Conservation (phyloP, 2,329 filamentous ascomycete genomes). For the Fusarium avenaceum region DNA sequence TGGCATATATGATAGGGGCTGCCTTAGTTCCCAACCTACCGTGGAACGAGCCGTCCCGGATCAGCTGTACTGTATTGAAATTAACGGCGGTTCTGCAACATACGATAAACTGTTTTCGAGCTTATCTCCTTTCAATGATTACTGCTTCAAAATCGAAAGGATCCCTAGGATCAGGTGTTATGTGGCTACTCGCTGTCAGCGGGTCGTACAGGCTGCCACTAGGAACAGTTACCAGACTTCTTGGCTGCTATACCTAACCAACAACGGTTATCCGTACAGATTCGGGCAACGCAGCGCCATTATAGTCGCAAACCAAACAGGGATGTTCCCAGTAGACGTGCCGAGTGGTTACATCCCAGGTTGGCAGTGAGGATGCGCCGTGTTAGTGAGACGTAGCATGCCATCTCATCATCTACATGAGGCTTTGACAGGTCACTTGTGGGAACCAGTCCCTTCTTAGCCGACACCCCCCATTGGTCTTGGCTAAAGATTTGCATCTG, state of each 20-base stretch:
- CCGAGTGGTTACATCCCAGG: slow-evolving; percentile 19
- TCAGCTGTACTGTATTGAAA: slow-evolving; percentile 7
- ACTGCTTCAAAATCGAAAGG: neutral
- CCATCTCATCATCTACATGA: slow-evolving; percentile 14
- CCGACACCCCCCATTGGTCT: neutral
- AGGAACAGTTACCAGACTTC: neutral
- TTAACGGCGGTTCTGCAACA: neutral
- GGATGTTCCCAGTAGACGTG: slow-evolving; percentile 20
- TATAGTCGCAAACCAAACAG: slow-evolving; percentile 16
- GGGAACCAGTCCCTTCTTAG: slow-evolving; percentile 5
- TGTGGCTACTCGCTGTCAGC: slow-evolving; percentile 3
- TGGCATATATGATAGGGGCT: neutral
- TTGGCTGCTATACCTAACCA: slow-evolving; percentile 11
- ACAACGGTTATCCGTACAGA: slow-evolving; percentile 1
- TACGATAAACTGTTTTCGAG: neutral
- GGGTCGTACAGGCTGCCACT: neutral
- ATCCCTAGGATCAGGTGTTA: neutral
- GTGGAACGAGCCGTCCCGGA: slow-evolving; percentile 4
- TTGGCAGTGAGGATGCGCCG: slow-evolving; percentile 18
- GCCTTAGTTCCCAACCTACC: neutral
- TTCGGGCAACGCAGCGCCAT: neutral
- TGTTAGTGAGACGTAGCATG: slow-evolving; percentile 7
- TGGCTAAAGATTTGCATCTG: slow-evolving; percentile 10
- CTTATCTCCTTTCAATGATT: neutral
- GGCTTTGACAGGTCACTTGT: slow-evolving; percentile 42